Conservation (phyloP, 106 monocot species). For the Alisma plantagoaquatica region DNA sequence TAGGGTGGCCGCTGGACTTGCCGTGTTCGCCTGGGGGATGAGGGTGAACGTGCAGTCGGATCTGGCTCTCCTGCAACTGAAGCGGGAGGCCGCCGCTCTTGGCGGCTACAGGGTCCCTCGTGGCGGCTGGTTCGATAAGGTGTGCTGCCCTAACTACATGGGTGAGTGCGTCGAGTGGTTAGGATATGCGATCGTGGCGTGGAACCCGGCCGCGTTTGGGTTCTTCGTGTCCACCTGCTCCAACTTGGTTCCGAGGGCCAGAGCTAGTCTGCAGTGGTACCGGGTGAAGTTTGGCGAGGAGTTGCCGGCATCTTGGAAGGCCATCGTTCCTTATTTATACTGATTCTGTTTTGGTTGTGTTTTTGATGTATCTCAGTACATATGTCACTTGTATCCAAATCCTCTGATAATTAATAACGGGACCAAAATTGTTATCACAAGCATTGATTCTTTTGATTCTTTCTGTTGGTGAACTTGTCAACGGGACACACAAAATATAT, state of each 20-base stretch:
- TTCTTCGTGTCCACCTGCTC: conserved; percentile 79
- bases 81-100: conserved; percentile 32
- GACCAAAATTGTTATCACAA: too few relatives aligned
- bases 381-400: too few relatives aligned
- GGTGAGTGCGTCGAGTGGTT: conserved; percentile 86
- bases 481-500: too few relatives aligned
- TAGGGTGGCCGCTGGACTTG: conserved; percentile 31
- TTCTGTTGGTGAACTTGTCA: too few relatives aligned
- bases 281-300: conserved; percentile 53
- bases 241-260: conserved; percentile 71
- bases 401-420: too few relatives aligned
- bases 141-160: conserved; percentile 82
- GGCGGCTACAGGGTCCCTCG: conserved; percentile 58
- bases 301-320: conserved; percentile 47
- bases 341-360: conserved; percentile 5
- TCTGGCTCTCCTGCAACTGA: conserved; percentile 44
- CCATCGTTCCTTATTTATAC: conserved; percentile 51
- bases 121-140: conserved; percentile 82
- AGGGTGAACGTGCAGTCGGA: conserved; percentile 59
- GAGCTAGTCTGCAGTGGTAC: conserved; percentile 55
- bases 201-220: conserved; percentile 56
- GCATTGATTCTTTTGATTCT: too few relatives aligned
- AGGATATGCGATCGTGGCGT: conserved; percentile 59
- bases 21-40: conserved; percentile 73
- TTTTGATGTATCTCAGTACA: not conserved